Conservation (phyloP, 2,329 filamentous ascomycete species). For the Aspergillus sp. region DNA sequence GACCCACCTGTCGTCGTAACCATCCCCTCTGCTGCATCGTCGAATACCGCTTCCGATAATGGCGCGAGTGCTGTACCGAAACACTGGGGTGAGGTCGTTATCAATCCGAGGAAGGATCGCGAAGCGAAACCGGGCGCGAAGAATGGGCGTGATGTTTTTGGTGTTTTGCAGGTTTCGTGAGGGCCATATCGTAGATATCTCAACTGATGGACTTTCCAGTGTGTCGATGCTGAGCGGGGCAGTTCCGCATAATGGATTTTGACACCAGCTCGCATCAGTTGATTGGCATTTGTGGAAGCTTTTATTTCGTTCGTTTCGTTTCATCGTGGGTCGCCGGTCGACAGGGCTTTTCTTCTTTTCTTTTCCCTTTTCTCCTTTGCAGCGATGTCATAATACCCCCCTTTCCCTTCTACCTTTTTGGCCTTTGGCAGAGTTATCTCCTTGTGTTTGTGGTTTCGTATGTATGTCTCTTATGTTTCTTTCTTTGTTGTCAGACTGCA, state of each 20-base stretch:
- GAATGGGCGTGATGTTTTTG: slow-evolving; percentile 31
- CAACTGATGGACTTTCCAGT: not conserved
- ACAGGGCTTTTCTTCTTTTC: slow-evolving; percentile 11
- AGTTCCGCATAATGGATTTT: no score
- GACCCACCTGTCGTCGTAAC: not conserved
- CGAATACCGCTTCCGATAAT: slow-evolving; percentile 1
- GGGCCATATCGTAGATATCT: not conserved
- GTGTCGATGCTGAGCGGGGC: not conserved
- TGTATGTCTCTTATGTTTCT: not conserved
- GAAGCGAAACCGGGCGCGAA: slow-evolving; percentile 17
- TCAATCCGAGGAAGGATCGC: slow-evolving; percentile 32
- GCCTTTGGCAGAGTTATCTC: not conserved
- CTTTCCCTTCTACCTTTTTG: slow-evolving; percentile 3
- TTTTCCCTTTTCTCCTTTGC: slow-evolving; percentile 1
- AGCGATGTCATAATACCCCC: slow-evolving; percentile 9
- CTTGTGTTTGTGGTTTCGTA: not conserved
- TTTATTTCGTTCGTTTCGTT: slow-evolving; percentile 6
- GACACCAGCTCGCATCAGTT: not conserved
- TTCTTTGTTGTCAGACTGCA: not conserved
- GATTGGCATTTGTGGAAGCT: not conserved
- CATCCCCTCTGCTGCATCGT: slow-evolving; percentile 7
- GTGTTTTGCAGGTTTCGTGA: slow-evolving; percentile 31
- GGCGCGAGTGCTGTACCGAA: slow-evolving; percentile 26
- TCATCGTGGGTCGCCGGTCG: slow-evolving; percentile 23
- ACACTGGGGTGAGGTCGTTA: slow-evolving; percentile 40